These are phyloP conservation scores for Pezicula carpinea DNA, from an alignment of 2,329 filamentous ascomycete genomes.

Conservation along the genomic window DNA sequence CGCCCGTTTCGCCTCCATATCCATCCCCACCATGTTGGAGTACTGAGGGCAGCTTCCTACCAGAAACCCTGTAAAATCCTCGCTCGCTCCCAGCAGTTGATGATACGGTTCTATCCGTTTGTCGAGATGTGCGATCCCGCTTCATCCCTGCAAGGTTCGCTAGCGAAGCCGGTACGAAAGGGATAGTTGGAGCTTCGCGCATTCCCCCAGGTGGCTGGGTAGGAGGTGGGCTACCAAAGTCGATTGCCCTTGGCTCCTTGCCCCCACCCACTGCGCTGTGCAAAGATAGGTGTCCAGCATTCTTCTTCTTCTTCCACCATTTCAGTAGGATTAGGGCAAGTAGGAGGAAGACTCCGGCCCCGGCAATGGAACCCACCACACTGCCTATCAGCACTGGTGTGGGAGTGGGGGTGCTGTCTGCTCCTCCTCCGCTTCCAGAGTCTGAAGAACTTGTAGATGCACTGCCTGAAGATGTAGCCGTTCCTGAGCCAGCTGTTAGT, in stretches of 20 bases:
- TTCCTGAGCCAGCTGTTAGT: constrained; percentile 8
- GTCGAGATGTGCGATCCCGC: constrained; percentile 29
- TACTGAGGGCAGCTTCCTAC: constrained; percentile 60
- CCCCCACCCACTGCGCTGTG: constrained; percentile 38
- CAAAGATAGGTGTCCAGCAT: constrained; percentile 36
- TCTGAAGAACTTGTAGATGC: constrained; percentile 15
- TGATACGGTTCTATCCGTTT: constrained; percentile 26
- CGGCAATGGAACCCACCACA: constrained; percentile 50
- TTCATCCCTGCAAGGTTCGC: constrained; percentile 37
- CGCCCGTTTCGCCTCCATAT: constrained; percentile 38
- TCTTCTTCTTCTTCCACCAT: constrained; percentile 47
- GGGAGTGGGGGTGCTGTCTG: constrained; percentile 8
- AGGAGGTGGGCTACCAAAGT: constrained; percentile 13
- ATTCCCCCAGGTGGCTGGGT: constrained; percentile 31
- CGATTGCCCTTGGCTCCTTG: constrained; percentile 24
- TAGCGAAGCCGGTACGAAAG: constrained; percentile 45
- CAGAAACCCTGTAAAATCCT: constrained; percentile 62
- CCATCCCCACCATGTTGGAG: constrained; percentile 59
- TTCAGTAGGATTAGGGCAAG: constrained; percentile 46
- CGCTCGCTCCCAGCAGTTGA: constrained; percentile 41
- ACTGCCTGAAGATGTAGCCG: constrained; percentile 5
- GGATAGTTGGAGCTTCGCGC: constrained; percentile 41
- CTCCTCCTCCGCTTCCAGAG: constrained; percentile 12
- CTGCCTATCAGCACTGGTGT: constrained; percentile 26
- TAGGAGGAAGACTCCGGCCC: constrained; percentile 50